phyloP scores from a whole-genome alignment of 768 basidiomycete genomes.

The Serpula lacrymans region DNA sequence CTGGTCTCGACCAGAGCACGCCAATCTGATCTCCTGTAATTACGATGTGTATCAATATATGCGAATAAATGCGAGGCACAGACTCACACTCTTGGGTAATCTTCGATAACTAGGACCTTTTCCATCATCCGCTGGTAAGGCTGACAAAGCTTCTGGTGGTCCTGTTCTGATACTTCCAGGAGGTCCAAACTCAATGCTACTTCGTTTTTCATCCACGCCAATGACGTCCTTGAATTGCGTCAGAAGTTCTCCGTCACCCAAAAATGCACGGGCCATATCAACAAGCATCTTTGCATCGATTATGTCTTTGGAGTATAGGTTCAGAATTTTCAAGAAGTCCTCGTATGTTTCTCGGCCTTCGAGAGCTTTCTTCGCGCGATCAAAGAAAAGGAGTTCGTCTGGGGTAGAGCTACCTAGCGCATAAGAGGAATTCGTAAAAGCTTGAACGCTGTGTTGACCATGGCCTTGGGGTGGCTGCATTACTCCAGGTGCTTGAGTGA shows the following conservation, averaged over 20 bases:
- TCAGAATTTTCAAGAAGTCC: conserved; percentile 92
- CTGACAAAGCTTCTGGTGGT: conserved; percentile 72
- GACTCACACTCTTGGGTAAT: conserved; percentile 81
- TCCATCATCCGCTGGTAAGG: conserved; percentile 76
- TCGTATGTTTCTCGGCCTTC: conserved; percentile 80
- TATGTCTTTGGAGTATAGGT: conserved; percentile 87
- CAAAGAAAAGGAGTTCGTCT: conserved; percentile 91
- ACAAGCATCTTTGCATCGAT: conserved; percentile 83
- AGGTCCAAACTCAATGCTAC: conserved; percentile 63
- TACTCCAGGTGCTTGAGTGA: conserved; percentile 17
- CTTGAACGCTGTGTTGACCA: conserved; percentile 15
- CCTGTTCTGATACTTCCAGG: conserved; percentile 76
- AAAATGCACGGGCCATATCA: conserved; percentile 74
- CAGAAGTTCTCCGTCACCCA: conserved; percentile 79
- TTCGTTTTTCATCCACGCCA: conserved; percentile 68
- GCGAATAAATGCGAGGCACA: not conserved
- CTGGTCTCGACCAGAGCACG: conserved; percentile 92
- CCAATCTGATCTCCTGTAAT: conserved; percentile 76
- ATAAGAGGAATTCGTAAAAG: conserved; percentile 23
- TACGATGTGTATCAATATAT: conserved; percentile 3
- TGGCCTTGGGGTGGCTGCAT: conserved; percentile 27
- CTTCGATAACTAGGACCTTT: conserved; percentile 94
- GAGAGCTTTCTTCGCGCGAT: conserved; percentile 79
- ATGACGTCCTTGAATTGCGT: conserved; percentile 83
- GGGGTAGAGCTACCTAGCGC: conserved; percentile 37